A percentile compares a stretch with the other conserved stretches of the same genome.
Evolutionary conservation across 2,329 filamentous ascomycete species (phyloP).

Genomic region (Beauveria sp.): DNA sequence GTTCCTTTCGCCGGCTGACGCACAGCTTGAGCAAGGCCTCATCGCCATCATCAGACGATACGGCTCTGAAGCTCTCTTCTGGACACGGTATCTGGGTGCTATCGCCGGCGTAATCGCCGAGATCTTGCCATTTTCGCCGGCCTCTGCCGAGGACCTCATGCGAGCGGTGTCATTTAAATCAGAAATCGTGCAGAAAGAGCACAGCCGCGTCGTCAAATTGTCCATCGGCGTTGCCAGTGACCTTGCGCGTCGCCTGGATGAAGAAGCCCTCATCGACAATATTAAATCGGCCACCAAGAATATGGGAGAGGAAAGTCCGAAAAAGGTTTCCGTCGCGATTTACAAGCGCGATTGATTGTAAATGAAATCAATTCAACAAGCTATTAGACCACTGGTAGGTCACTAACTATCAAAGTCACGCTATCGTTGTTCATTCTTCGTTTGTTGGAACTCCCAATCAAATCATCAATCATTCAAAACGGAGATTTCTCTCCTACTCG

Average conservation of each 20-base stretch:
- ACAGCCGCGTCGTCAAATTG: conserved; percentile 29
- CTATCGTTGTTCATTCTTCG: neutral
- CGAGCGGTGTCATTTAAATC: conserved; percentile 23
- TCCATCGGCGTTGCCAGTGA: conserved; percentile 26
- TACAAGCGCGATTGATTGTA: neutral
- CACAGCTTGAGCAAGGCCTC: conserved; percentile 34
- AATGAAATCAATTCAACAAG: neutral
- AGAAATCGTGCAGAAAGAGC: conserved; percentile 20
- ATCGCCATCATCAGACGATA: conserved; percentile 31
- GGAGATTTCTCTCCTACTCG: conserved; percentile 14
- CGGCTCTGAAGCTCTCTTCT: conserved; percentile 36
- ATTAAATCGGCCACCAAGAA: conserved; percentile 29
- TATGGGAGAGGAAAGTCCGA: conserved; percentile 23
- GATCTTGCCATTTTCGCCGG: conserved; percentile 35
- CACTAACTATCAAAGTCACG: conserved; percentile 18
- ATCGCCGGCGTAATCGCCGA: conserved; percentile 36
- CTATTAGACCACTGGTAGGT: conserved; percentile 5
- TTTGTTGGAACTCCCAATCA: conserved; percentile 7
- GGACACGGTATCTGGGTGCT: conserved; percentile 46
- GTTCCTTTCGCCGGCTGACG: conserved; percentile 43
- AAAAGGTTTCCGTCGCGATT: conserved; percentile 25
- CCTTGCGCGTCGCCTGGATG: conserved; percentile 23
- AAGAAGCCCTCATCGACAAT: conserved; percentile 25
- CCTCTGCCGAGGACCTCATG: conserved; percentile 26
- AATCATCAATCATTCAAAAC: neutral